These are phyloP conservation scores for Vitis labrusca DNA, from an alignment of 164 flowering plant species.

Conservation along the genomic window DNA sequence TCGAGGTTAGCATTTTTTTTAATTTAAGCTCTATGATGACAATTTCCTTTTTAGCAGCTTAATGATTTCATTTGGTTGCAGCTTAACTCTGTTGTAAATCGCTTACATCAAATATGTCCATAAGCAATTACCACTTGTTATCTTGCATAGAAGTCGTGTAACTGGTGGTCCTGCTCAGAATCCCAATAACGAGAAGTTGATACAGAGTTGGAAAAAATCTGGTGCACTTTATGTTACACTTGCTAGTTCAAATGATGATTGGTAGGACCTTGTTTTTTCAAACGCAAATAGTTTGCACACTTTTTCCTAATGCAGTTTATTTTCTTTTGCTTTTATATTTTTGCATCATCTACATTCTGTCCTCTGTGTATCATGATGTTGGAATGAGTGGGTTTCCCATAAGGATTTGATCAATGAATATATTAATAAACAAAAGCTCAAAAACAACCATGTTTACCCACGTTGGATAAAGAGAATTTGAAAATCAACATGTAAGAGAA, in stretches of 20 bases:
- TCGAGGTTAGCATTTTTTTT: constrained; percentile 43
- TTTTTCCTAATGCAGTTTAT: neutral
- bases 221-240: constrained; percentile 88
- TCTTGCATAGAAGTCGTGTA: constrained; percentile 73
- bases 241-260: constrained; percentile 92
- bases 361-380: too few species aligned
- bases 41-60: constrained; percentile 1
- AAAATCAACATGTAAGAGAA: too few species aligned
- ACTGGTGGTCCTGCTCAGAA: constrained; percentile 58
- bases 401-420: too few species aligned
- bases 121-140: constrained; percentile 72
- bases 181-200: constrained; percentile 53
- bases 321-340: too few species aligned
- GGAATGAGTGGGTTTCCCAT: too few species aligned
- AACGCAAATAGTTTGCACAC: neutral
- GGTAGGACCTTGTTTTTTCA: constrained; percentile 35
- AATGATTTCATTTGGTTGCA: constrained; percentile 30
- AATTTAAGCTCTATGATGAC: neutral
- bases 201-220: constrained; percentile 65
- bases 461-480: too few species aligned
- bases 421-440: too few species aligned
- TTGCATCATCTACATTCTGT: too few species aligned
- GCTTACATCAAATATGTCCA: constrained; percentile 54
- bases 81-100: constrained; percentile 65
- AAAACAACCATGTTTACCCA: too few species aligned